A percentile compares a stretch with the other conserved stretches of the same genome.
phyloP scores from a whole-genome alignment of 345 rosid species.

The Brassica cretica region DNA sequence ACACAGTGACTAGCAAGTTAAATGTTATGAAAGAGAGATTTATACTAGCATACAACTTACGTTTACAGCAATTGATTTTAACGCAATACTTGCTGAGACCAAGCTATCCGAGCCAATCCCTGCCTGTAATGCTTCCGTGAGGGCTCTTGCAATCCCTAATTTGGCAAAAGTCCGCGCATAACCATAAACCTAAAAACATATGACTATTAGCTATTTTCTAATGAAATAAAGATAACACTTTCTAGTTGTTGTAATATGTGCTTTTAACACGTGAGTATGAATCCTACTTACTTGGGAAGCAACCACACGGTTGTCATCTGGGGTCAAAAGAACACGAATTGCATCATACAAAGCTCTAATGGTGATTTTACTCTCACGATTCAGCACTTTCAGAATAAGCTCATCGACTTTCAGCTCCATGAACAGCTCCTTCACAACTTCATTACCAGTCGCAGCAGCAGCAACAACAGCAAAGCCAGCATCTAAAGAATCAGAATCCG shows the following conservation, averaged over 20 bases:
- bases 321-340: conserved; percentile 67
- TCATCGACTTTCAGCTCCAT: conserved; percentile 84
- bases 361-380: conserved; percentile 41
- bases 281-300: conserved; percentile 82
- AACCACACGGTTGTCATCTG: conserved; percentile 90
- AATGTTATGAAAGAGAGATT: conserved; percentile 1
- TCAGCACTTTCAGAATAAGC: conserved; percentile 64
- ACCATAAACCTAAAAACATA: conserved; percentile 70
- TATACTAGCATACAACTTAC: conserved; percentile 45
- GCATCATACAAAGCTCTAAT: conserved; percentile 69
- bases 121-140: conserved; percentile 60
- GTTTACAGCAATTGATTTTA: conserved; percentile 86
- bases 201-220: neutral
- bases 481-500: conserved; percentile 51
- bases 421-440: conserved; percentile 73
- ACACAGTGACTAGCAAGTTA: neutral
- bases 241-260: neutral
- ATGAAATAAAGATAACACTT: neutral
- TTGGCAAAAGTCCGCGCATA: conserved; percentile 88
- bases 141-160: conserved; percentile 70
- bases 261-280: neutral
- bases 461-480: conserved; percentile 70
- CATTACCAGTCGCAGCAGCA: conserved; percentile 80
- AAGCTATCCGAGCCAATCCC: conserved; percentile 75
- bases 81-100: conserved; percentile 74